Evolutionary conservation across 2,329 filamentous ascomycete species (phyloP), one percentile per base, ranked within the genome.

Genomic region (Pseudogymnoascus sp.): DNA sequence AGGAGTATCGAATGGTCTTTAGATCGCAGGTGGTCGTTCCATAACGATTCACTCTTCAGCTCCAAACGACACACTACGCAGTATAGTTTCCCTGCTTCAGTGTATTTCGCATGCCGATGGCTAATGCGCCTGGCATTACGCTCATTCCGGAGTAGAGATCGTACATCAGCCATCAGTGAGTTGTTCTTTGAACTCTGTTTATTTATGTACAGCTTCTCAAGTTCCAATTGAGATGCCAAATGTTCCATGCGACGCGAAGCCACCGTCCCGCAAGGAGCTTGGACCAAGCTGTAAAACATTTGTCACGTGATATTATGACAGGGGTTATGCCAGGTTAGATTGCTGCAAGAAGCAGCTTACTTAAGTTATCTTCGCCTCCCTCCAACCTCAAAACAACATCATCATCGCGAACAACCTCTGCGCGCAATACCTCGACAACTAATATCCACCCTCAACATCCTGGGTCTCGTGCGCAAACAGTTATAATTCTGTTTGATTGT

Each of bases 131-230:
- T 86, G 65, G 88, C 83, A 62, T 86, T 85, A 67, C 90, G 86
- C 74, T 93, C 89, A 70, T 87, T 88, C 68, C 90, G 89, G 63
- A 95, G 82, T 59, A 96, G 83, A 37, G 89, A 84, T 69, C 91
- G 88, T 26, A 91, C 87, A 74, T 95, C 90, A 68, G 90, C 81
- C 89, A 94, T 93, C 55, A 41, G 29, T 14, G 29, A 26, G 16
- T 55, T 33, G n/a, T 35, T 33, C 6, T 29, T 33, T 33, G 29
- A 33, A 35, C 11, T 33, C 6, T 21, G 29, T 19, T 21, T 55
- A 29, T 55, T 55, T 55, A 55, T 19, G 29, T 21, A 33, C 10
- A 8, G 49, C 16, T 55, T 55, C 29, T 14, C 11, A 55, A 19
- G n/a, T 55, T 55, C 49, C 49, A 35, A 55, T 55, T 14, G 29